These are phyloP conservation scores for Russula sp. DNA, from an alignment of 768 basidiomycete genomes.

Conservation along the genomic window DNA sequence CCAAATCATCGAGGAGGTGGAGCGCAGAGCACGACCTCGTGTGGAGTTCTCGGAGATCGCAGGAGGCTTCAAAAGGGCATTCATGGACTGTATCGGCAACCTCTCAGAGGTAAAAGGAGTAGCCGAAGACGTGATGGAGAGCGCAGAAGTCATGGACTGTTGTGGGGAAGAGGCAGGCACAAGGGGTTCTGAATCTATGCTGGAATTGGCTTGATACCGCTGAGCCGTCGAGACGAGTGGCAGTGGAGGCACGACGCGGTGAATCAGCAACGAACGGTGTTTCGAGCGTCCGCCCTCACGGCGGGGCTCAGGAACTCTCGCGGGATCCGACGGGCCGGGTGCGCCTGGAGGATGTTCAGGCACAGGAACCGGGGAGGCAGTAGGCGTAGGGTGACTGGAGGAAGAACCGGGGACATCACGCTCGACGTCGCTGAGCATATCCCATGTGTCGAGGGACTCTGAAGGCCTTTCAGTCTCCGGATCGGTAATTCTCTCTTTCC, in stretches of 20 bases:
- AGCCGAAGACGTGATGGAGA: background rate
- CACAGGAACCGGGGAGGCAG: background rate
- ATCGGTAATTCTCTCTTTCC: constrained; percentile 17
- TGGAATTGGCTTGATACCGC: background rate
- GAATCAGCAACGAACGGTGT: constrained; percentile 15
- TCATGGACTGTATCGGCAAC: background rate
- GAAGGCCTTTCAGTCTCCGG: constrained; percentile 1
- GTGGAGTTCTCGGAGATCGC: background rate
- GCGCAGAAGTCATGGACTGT: background rate
- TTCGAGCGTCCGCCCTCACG: constrained; percentile 11
- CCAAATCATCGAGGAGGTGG: constrained; percentile 13
- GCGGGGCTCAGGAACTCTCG: background rate
- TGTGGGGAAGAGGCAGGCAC: background rate
- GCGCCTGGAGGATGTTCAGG: background rate
- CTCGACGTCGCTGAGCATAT: constrained; percentile 19
- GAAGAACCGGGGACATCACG: background rate
- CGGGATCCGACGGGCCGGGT: background rate
- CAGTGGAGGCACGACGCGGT: constrained; percentile 2
- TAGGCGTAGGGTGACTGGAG: background rate
- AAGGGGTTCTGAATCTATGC: background rate
- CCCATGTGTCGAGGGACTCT: constrained; percentile 20
- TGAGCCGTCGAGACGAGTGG: background rate
- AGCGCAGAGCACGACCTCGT: constrained; percentile 11
- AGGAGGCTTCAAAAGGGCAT: background rate
- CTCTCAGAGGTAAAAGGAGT: background rate